These are phyloP conservation scores for Claviceps humidiphila DNA, from an alignment of 2,329 filamentous ascomycete genomes.

Conservation along the genomic window DNA sequence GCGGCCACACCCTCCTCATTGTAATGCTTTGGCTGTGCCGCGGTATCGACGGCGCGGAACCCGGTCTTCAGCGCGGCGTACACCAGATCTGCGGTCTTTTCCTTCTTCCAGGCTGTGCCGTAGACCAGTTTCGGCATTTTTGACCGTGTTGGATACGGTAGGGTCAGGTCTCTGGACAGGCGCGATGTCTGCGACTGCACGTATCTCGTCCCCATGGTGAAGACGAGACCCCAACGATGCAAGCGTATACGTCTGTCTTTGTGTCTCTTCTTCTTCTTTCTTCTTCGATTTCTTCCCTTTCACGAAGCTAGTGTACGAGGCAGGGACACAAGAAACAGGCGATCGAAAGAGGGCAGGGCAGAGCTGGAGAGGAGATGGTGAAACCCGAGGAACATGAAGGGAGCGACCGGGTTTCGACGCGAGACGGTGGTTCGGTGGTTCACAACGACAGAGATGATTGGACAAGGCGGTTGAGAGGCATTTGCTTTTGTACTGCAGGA, in stretches of 20 bases:
- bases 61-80: slow-evolving; percentile 53
- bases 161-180: slow-evolving; percentile 20
- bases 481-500: too few species aligned
- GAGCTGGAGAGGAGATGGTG: too few species aligned
- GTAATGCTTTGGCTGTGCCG: slow-evolving; percentile 68
- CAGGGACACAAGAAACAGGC: too few species aligned
- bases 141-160: slow-evolving; percentile 17
- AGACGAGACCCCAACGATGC: background rate
- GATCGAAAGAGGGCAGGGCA: too few species aligned
- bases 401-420: too few species aligned
- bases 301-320: too few species aligned
- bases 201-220: slow-evolving; percentile 9
- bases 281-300: too few species aligned
- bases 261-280: background rate
- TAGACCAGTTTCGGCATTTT: slow-evolving; percentile 49
- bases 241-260: background rate
- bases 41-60: slow-evolving; percentile 65
- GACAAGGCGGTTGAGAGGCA: too few species aligned
- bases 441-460: too few species aligned
- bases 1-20: slow-evolving; percentile 57
- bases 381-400: too few species aligned
- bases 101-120: slow-evolving; percentile 79
- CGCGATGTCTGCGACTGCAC: slow-evolving; percentile 16
- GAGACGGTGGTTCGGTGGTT: too few species aligned
- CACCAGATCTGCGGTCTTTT: slow-evolving; percentile 52